phyloP scores from a whole-genome alignment of 2,329 filamentous ascomycete genomes.

The Orbilia blumenaviensis region DNA sequence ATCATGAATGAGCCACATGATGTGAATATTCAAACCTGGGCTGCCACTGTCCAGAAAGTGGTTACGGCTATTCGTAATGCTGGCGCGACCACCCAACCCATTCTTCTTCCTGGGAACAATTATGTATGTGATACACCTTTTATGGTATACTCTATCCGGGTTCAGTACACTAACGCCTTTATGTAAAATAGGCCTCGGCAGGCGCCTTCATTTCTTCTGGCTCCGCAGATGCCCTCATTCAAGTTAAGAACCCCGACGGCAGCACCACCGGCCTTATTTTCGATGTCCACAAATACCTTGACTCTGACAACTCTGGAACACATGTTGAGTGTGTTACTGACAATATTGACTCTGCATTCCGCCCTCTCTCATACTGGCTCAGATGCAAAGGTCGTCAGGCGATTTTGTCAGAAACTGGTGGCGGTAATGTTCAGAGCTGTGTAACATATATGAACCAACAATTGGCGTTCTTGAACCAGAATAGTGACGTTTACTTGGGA shows the following conservation, averaged over 20 bases:
- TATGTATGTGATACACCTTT: slow-evolving; percentile 63
- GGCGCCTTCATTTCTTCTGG: slow-evolving; percentile 65
- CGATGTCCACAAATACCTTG: slow-evolving; percentile 71
- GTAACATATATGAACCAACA: slow-evolving; percentile 58
- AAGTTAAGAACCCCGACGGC: slow-evolving; percentile 70
- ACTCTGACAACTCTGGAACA: slow-evolving; percentile 68
- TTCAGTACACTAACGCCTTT: background rate
- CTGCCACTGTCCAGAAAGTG: slow-evolving; percentile 69
- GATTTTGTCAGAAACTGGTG: slow-evolving; percentile 61
- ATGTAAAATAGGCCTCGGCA: slow-evolving; percentile 58
- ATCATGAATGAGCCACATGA: slow-evolving; percentile 77
- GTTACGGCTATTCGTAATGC: slow-evolving; percentile 73
- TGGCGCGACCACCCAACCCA: slow-evolving; percentile 71
- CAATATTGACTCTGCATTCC: slow-evolving; percentile 60
- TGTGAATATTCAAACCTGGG: slow-evolving; percentile 65
- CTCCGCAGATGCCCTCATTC: slow-evolving; percentile 66
- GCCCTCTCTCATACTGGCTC: slow-evolving; percentile 60
- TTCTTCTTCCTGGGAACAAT: slow-evolving; percentile 72
- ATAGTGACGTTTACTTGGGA: slow-evolving; percentile 58
- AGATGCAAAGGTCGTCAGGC: slow-evolving; percentile 60
- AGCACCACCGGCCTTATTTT: slow-evolving; percentile 67
- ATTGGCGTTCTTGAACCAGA: slow-evolving; percentile 59
- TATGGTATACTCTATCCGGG: background rate
- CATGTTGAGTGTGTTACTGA: slow-evolving; percentile 66
- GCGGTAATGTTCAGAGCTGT: slow-evolving; percentile 60